Evolutionary conservation across 768 basidiomycete species (phyloP), one percentile per base, ranked within the genome.

Genomic region (Tulasnella sp.): DNA sequence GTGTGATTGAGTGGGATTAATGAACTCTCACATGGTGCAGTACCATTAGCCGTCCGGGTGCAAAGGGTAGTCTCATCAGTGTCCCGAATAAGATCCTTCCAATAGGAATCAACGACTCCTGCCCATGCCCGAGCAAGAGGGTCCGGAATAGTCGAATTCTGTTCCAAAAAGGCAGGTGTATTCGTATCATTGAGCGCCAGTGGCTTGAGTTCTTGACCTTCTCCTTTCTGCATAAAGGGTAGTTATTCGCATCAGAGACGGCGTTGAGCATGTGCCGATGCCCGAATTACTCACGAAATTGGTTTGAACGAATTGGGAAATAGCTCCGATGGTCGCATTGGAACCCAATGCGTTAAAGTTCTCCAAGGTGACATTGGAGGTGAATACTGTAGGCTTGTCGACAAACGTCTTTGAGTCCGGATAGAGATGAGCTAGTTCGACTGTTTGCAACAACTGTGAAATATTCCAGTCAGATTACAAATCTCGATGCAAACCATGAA

Each of bases 1-100:
- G 85, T 89, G 60, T 92, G 76, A 60, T 95, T 95, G 42, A 95
- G 69, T 2, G 90, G 89, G 56, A 95, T 90, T 42, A 95, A 67
- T 0, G 83, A 73, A 63, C 87, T 84, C 64, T 88, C 83, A 62
- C 91, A 96, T n/a, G n/a, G n/a, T 25, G 63, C 53, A 15, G 69
- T 72, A 16, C 67, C 70, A 39, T 64, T 59, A 4, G 57, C 59
- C 2, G 60, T 62, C 32, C 66, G 73, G 9, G 65, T 63, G 63
- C 87, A 95, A 7, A 89, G 62, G 0, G 73, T 69, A 1, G 79
- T 75, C 15, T 70, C 59, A 57, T 93, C 89, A 4, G 89, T 91
- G 2, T 69, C 71, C 29, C 87, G 69, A 50, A 83, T 80, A 5
- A 96, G 74, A 48, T 81, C 74, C 0, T 75, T 71, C 92, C 92